A percentile compares a stretch with the other conserved stretches of the same genome.
phyloP scores from a whole-genome alignment of 2,329 filamentous ascomycete genomes.

The Diaporthe caulivora region DNA sequence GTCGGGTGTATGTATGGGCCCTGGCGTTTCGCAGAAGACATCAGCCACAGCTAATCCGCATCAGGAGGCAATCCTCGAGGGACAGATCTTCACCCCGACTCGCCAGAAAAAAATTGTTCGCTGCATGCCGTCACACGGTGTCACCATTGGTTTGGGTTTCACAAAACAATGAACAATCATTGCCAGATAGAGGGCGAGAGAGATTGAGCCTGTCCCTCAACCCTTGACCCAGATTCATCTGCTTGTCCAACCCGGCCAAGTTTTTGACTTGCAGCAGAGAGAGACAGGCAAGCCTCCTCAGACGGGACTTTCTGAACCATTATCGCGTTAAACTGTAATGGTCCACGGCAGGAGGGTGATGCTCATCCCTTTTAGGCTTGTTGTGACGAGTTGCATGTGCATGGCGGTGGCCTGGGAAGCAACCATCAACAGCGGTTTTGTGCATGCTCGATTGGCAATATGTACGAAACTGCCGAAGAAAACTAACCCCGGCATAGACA shows the following conservation, averaged over 20 bases:
- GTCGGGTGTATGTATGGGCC: slow-evolving; percentile 31
- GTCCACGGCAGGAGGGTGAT: slow-evolving; percentile 15
- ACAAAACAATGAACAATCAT: slow-evolving; percentile 16
- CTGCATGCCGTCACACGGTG: slow-evolving; percentile 26
- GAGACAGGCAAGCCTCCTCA: slow-evolving; percentile 3
- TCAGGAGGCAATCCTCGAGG: slow-evolving; percentile 40
- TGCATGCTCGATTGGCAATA: slow-evolving; percentile 2
- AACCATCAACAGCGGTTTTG: not conserved
- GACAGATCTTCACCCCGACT: slow-evolving; percentile 33
- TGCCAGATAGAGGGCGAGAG: not conserved
- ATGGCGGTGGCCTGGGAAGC: not conserved
- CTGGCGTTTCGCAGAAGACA: slow-evolving; percentile 13
- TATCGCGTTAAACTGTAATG: not conserved
- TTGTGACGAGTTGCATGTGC: not conserved
- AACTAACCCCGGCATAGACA: not conserved
- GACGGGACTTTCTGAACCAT: not conserved
- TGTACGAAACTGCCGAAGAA: slow-evolving; percentile 23
- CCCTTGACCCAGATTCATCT: slow-evolving; percentile 36
- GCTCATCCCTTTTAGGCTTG: not conserved
- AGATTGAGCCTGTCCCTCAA: not conserved
- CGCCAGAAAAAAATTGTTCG: slow-evolving; percentile 25
- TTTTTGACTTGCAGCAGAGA: slow-evolving; percentile 36
- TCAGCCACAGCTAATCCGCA: slow-evolving; percentile 40
- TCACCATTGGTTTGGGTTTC: slow-evolving; percentile 18
- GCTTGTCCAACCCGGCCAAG: slow-evolving; percentile 25